These are phyloP conservation scores for Stagonosporopsis vannaccii DNA, from an alignment of 2,329 filamentous ascomycete genomes.

Conservation along the genomic window DNA sequence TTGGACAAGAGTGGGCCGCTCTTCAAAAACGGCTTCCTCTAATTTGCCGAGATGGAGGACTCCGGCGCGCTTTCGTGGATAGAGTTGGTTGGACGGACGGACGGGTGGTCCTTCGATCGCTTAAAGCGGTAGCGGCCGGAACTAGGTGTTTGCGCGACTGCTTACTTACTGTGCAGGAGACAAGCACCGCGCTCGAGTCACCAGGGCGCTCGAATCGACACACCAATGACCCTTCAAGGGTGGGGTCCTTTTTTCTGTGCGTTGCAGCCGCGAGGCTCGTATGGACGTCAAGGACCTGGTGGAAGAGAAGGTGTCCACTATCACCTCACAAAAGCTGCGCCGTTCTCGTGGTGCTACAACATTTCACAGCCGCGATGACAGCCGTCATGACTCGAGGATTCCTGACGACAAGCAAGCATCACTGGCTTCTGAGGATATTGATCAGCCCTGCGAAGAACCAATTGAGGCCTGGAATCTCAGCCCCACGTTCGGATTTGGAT, in stretches of 20 bases:
- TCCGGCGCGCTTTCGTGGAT: neutral
- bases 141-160: neutral
- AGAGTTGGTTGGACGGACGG: neutral
- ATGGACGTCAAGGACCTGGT: neutral
- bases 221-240: no score
- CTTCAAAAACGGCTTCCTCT: neutral
- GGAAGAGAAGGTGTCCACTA: neutral
- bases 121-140: neutral
- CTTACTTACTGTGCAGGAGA: neutral
- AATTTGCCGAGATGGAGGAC: no score
- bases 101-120: neutral
- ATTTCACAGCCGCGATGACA: neutral
- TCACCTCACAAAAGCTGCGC: neutral
- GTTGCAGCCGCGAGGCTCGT: no score
- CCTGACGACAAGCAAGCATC: neutral
- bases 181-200: neutral
- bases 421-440: neutral
- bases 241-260: no score
- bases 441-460: neutral
- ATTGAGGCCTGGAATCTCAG: neutral
- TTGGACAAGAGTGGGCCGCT: neutral
- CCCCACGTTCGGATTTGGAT: neutral
- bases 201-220: no score
- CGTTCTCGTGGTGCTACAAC: neutral
- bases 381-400: neutral